Evolutionary conservation across 768 basidiomycete genomes (phyloP), one percentile per base, ranked within the genome.

Genomic region (Glaciozyma martinii): DNA sequence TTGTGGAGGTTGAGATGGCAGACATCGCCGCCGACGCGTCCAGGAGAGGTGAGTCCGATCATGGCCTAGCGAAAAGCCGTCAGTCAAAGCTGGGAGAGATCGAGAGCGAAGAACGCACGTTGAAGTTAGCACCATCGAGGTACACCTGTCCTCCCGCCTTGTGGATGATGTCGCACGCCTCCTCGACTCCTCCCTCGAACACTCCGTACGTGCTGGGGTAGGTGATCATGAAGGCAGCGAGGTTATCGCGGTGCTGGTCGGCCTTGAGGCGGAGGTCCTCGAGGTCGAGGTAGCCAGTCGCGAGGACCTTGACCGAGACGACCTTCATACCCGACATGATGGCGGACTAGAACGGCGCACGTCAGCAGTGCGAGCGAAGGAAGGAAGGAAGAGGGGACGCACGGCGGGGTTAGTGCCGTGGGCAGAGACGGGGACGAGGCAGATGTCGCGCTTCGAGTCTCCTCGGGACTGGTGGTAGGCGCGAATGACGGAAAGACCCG

Each of bases 321-420:
- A 99, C 95, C 77, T 90, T 95, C 76, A 98, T 80, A 18, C 94
- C 94, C 42, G 93, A 91, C 91, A 99, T 93, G 56, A 88, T 86
- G 60, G 95, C 95, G 29, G 90, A 93, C 89, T 92, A 72, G 9
- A 3, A 63, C 6, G 21, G 18, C 30, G 52, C 32, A 32, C 19
- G 8, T 6, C 25, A 18, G n/a, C 21, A 32, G 52, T 60, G 15
- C 61, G 59, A 27, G 15, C 5, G 5, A n/a, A 37, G 10, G 27
- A 56, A n/a, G 40, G 42, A 50, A 10, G 33, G 44, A 23, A 49
- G 3, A 29, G 5, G n/a, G 59, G 16, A 79, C 88, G 78, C 73
- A 90, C 90, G 57, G 95, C 95, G 55, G 95, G 95, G 78, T 99
- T 98, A 50, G 95, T 98, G 50, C 95, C 95, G 78, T 98, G 95